Evolutionary conservation across 1,139 yeast genomes (phyloP), one percentile per base, ranked within the genome.

Genomic region (Diutina rugosa): DNA sequence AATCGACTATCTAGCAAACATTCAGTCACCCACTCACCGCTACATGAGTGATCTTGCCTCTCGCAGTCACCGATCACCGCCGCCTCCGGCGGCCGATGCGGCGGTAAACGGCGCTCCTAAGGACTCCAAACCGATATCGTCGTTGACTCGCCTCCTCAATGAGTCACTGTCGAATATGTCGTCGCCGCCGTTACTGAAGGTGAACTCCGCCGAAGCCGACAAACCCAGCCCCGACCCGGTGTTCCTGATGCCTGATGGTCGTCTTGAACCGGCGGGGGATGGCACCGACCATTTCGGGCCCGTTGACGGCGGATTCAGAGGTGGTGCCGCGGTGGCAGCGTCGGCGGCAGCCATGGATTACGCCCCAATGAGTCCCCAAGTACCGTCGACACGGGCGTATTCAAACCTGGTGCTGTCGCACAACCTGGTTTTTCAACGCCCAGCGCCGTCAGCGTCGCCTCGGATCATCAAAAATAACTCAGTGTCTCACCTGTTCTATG

Each of bases 381-480:
- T 18, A 6, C 46, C 46, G 4, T 7, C 51, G 28, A 38, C 14
- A 12, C 53, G 53, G 26, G 53, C 29, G 14, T 32, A 32, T 29
- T 32, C 44, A 12, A 32, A 30, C 28, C 32, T 32, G 44, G 32
- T 49, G 16, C 53, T 49, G 53, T n/a, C 26, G 32, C 44, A 32
- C 6, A 49, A 49, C 44, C 41, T 32, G 53, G 14, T 32, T 12
- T 49, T 49, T 9, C 53, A 49, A 14, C 53, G 53, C 5, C 49
- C 26, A 21, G 28, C 53, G 7, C 53, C 9, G 53, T 32, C 53
- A n/a, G 65, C 66, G 21, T 69, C 75, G 59, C 81, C 80, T 4
- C 67, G 80, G 52, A 69, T 74, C 55, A 72, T 70, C 52, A 68
- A 77, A 46, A 74, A 77, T 54, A 76, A 77, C 58, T 77, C 80